These are phyloP conservation scores for Debaryomycetaceae sp. DNA, from an alignment of 1,139 yeast species.

Conservation along the genomic window DNA sequence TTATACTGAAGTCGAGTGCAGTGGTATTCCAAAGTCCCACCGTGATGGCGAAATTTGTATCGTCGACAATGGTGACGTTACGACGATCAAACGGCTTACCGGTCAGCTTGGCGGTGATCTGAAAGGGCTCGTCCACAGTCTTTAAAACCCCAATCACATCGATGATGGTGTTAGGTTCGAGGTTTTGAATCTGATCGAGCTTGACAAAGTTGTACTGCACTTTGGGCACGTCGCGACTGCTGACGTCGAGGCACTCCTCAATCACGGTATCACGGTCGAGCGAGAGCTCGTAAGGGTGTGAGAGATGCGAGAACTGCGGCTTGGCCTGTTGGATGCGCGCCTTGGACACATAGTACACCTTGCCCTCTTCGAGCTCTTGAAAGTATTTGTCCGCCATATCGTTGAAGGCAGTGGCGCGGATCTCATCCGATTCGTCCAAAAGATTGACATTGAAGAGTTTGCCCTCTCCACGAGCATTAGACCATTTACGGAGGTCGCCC, in stretches of 20 bases:
- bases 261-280: conserved; percentile 78
- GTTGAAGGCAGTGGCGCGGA: conserved; percentile 92
- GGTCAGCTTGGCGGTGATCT: conserved; percentile 85
- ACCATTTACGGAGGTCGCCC: conserved; percentile 85
- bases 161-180: conserved; percentile 67
- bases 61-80: conserved; percentile 82
- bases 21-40: conserved; percentile 89
- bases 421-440: conserved; percentile 93
- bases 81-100: conserved; percentile 92
- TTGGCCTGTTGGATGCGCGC: conserved; percentile 82
- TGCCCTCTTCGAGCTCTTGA: conserved; percentile 78
- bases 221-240: conserved; percentile 60
- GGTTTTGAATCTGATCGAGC: conserved; percentile 58
- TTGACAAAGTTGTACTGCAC: conserved; percentile 73
- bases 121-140: conserved; percentile 68
- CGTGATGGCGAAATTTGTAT: conserved; percentile 67
- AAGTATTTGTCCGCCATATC: conserved; percentile 78
- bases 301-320: conserved; percentile 77
- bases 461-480: conserved; percentile 84
- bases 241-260: conserved; percentile 62
- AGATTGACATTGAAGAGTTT: conserved; percentile 84
- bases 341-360: conserved; percentile 78
- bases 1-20: conserved; percentile 70
- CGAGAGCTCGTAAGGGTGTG: conserved; percentile 83
- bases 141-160: conserved; percentile 88